Evolutionary conservation across 2,329 filamentous ascomycete genomes (phyloP), one percentile per base, ranked within the genome.

Genomic region (Aschersonia sp.): DNA sequence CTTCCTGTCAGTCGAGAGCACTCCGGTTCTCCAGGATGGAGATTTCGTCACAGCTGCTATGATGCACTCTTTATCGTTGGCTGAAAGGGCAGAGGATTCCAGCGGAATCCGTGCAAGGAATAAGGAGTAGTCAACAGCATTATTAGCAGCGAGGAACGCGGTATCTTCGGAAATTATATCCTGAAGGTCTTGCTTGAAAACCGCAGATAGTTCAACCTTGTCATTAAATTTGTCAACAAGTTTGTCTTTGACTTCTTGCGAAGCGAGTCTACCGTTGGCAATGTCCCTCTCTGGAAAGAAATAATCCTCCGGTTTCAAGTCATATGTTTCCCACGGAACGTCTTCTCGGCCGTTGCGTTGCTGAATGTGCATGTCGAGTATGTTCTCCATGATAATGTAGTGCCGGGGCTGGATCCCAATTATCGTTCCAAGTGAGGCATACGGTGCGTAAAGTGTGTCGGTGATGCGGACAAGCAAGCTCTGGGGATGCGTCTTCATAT

Each of bases 381-480:
- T 68, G 57, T 87, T 87, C 59, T 87, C 83, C 84, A 87, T 87
- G 55, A 87, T 70, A 50, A 87, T 83, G 56, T 87, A 83, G 53
- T 86, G 82, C 1, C 76, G 77, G 0, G 84, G 83, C 0, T 80
- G 76, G 1, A 73, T 63, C 5, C 79, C 73, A 0, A 85, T 53
- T 0, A 79, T 54, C 1, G 74, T 71, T 1, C 83, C 83, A 1
- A 87, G 56, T 0, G 79, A 77, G 0, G 62, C 54, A 8, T 72
- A 69, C 0, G 73, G 69, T 0, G 73, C 71, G 46, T 76, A 72
- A 0, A 86, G 67, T 49, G 87, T 77, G 59, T 87, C 81, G 30
- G 78, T 83, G 55, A 87, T 87, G 45, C 81, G 77, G 5, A 85
- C 76, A 1, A 87, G 69, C 0, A 87, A 65, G 4, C 80, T 84